These are phyloP conservation scores for Elongisporangium anandrum DNA, from an alignment of 352 stramenopile species.

Conservation along the genomic window DNA sequence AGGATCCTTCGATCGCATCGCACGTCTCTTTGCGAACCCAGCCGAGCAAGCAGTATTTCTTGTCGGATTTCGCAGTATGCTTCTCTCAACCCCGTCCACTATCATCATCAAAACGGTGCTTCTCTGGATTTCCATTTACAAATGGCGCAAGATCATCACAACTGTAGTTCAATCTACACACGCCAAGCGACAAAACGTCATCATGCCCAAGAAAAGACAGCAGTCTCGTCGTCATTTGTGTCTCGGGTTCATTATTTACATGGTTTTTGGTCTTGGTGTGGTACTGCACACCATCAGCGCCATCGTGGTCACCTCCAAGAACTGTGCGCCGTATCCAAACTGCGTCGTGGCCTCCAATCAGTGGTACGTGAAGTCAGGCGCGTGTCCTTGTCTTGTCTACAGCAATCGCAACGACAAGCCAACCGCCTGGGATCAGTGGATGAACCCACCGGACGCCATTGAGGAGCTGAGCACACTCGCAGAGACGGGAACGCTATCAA, in stretches of 20 bases:
- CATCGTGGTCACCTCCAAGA: background rate
- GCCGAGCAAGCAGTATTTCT: constrained; percentile 32
- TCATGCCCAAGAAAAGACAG: background rate
- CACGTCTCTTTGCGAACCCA: constrained; percentile 41
- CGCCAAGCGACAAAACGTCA: background rate
- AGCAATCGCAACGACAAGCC: constrained; percentile 22
- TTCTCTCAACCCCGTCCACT: constrained; percentile 18
- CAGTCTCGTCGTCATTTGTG: background rate
- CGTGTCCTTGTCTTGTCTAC: constrained; percentile 35
- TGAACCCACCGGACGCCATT: constrained; percentile 22
- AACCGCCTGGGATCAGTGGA: constrained; percentile 31
- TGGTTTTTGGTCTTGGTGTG: background rate
- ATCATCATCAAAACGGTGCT: constrained; percentile 31
- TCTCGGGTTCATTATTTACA: background rate
- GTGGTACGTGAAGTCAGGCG: constrained; percentile 1
- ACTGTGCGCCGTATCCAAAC: constrained; percentile 4
- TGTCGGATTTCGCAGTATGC: constrained; percentile 40
- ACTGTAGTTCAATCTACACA: constrained; percentile 7
- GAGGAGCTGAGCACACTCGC: constrained; percentile 19
- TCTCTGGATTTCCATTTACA: constrained; percentile 32
- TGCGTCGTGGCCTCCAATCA: constrained; percentile 14
- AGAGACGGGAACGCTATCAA: constrained; percentile 24
- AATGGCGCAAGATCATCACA: constrained; percentile 36
- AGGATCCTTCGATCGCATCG: constrained; percentile 30
- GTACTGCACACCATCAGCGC: background rate